Base-by-base conservation (phyloP, 129 eudicot species). In the Gnaphalium uliginosum region DNA sequence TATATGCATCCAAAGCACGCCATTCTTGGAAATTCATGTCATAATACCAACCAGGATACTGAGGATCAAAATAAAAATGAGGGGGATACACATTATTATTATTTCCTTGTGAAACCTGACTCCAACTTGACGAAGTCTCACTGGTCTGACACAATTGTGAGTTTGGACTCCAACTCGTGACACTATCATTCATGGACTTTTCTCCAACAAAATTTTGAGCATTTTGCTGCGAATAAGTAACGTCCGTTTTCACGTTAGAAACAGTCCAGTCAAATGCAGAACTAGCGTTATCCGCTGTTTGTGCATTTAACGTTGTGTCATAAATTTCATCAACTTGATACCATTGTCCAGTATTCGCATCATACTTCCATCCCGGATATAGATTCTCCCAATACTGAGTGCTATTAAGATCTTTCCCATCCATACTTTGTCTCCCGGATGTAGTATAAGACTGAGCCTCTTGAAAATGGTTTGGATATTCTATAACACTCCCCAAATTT, bases 1-100 rank as follows among this genome's bases (percentile, higher is more conserved):
- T 57, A 71, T 88, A 94, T 33, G 86, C 71, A 50, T 90, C 96
- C 84, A 94, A 80, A 23, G 86, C 46, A 27, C 85, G 51, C 99
- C 99, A 94, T 75, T 85, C 93, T 66, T 85, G 94, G 17, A 84
- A 51, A 71, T 78, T 82, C 74, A 89, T 89, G 82, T 94, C 97
- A 81, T 90, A 94, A 75, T 90, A 94, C 99, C 97, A 94, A 68
- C 87, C 99, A 63, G 99, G 99, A 83, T 94, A 94, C 63, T 87
- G 96, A 39, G 97, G 93, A 83, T 94, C 99, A 83, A 94, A 91
- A 59, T 85, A 81, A 92, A 94, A 87, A 84, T 94, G 93, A n/a
- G 96, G 68, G 1, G 99, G 99, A 81, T 94, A 94, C 66, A 75
- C 89, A 9, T 74, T 86, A 67, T 87, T 87, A 14, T 67, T 85